phyloP scores from a whole-genome alignment of 768 basidiomycete genomes.

The Lactarius hatsudake region DNA sequence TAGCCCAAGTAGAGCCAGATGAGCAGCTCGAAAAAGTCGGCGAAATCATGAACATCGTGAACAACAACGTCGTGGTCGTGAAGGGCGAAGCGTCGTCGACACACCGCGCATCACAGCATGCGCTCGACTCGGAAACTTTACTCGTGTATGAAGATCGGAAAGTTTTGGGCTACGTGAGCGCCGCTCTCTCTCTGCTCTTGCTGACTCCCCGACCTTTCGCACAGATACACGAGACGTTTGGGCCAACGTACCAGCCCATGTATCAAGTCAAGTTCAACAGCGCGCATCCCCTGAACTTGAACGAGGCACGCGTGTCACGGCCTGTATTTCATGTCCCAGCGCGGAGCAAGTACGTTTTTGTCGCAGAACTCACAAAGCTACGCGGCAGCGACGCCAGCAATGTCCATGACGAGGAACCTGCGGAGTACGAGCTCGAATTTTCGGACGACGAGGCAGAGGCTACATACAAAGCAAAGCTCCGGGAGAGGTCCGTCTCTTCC shows the following conservation, averaged over 20 bases:
- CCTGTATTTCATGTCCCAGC: slow-evolving; percentile 81
- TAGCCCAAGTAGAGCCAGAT: slow-evolving; percentile 58
- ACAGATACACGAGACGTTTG: slow-evolving; percentile 94
- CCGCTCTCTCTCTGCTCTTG: slow-evolving; percentile 7
- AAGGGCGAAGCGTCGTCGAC: slow-evolving; percentile 51
- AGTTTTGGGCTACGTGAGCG: slow-evolving; percentile 85
- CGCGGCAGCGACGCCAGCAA: slow-evolving; percentile 96
- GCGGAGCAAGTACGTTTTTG: slow-evolving; percentile 81
- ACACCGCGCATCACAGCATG: slow-evolving; percentile 51
- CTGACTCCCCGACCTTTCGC: slow-evolving; percentile 25
- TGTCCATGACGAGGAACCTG: slow-evolving; percentile 90
- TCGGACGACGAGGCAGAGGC: slow-evolving; percentile 93
- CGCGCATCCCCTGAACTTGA: slow-evolving; percentile 56
- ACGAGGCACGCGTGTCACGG: slow-evolving; percentile 52
- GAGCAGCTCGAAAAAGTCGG: slow-evolving; percentile 74
- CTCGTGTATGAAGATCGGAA: slow-evolving; percentile 87
- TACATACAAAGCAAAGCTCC: slow-evolving; percentile 59
- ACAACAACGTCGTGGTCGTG: slow-evolving; percentile 68
- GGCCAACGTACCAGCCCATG: slow-evolving; percentile 84
- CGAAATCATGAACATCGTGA: slow-evolving; percentile 72
- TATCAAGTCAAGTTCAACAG: slow-evolving; percentile 85
- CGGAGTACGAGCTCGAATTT: slow-evolving; percentile 87
- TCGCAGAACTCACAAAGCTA: slow-evolving; percentile 60
- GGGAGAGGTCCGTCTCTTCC: slow-evolving; percentile 49
- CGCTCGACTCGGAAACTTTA: slow-evolving; percentile 86